phyloP scores from a whole-genome alignment of 2,329 filamentous ascomycete genomes.

The Mariannaea sp. region DNA sequence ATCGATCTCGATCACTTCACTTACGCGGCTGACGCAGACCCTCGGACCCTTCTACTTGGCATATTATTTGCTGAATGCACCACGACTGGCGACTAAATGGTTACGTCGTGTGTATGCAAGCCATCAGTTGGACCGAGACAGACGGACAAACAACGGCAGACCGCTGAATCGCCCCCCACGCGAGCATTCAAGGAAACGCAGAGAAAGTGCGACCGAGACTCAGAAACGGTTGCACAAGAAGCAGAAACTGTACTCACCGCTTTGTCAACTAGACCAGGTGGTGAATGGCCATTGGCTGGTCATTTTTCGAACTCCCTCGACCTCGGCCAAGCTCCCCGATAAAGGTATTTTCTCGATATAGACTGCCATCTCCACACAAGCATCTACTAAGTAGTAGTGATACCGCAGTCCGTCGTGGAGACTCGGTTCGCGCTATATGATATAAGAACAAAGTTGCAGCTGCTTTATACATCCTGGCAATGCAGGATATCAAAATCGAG shows the following conservation, averaged over 20 bases:
- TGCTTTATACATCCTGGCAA: background rate
- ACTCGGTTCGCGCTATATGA: background rate
- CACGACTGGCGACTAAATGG: background rate
- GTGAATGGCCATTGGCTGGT: background rate
- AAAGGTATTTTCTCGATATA: too few species aligned
- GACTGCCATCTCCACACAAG: too few species aligned
- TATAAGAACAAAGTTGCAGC: background rate
- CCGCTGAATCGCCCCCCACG: background rate
- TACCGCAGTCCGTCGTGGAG: background rate
- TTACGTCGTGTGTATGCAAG: background rate
- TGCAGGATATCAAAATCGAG: background rate
- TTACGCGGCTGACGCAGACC: background rate
- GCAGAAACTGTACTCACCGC: background rate
- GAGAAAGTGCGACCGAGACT: background rate
- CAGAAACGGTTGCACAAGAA: background rate
- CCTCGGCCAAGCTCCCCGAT: background rate
- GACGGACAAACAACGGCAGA: background rate
- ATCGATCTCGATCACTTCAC: background rate
- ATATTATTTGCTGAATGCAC: slow-evolving; percentile 7
- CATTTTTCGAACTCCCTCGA: background rate
- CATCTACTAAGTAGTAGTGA: too few species aligned
- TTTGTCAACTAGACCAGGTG: slow-evolving; percentile 1
- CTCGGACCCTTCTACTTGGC: slow-evolving; percentile 4
- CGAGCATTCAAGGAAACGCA: background rate
- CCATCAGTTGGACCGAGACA: background rate